These are phyloP conservation scores for Syncephalastrum contaminatum DNA, from an alignment of 371 early-diverging fungal species.

Conservation along the genomic window DNA sequence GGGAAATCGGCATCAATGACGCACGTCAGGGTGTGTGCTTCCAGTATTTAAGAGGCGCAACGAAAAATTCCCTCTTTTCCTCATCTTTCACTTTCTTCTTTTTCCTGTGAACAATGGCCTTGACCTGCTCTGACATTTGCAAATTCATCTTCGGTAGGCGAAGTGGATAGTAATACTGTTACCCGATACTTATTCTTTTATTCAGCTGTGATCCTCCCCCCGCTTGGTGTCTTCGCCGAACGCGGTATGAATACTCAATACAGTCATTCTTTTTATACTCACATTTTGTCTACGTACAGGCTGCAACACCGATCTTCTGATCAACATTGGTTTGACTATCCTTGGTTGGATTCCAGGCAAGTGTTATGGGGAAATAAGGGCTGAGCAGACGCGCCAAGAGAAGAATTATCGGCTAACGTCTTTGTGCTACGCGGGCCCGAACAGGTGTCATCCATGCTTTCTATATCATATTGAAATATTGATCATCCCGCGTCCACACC, in stretches of 20 bases:
- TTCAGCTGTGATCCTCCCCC: conserved; percentile 59
- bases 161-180: background rate
- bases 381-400: too few relatives aligned
- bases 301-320: conserved; percentile 67
- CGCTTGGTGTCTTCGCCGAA: conserved; percentile 64
- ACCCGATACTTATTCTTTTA: background rate
- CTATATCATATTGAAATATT: conserved; percentile 13
- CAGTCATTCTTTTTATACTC: too few relatives aligned
- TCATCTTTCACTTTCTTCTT: background rate
- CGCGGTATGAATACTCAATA: conserved; percentile 2
- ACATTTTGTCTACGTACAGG: conserved; percentile 20
- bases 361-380: background rate
- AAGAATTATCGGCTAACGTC: too few relatives aligned
- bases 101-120: conserved; percentile 7
- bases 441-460: conserved; percentile 13
- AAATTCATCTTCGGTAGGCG: conserved; percentile 18
- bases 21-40: too few relatives aligned
- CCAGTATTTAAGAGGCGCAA: too few relatives aligned
- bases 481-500: background rate
- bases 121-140: conserved; percentile 14
- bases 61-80: background rate
- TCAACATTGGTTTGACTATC: conserved; percentile 73
- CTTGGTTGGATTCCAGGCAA: conserved; percentile 83
- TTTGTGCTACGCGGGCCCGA: too few relatives aligned
- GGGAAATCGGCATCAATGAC: too few relatives aligned